Percentiles rank a stretch among this genome's conserved stretches.
phyloP scores from a whole-genome alignment of 2,329 filamentous ascomycete genomes.

The Seiridium unicorne region DNA sequence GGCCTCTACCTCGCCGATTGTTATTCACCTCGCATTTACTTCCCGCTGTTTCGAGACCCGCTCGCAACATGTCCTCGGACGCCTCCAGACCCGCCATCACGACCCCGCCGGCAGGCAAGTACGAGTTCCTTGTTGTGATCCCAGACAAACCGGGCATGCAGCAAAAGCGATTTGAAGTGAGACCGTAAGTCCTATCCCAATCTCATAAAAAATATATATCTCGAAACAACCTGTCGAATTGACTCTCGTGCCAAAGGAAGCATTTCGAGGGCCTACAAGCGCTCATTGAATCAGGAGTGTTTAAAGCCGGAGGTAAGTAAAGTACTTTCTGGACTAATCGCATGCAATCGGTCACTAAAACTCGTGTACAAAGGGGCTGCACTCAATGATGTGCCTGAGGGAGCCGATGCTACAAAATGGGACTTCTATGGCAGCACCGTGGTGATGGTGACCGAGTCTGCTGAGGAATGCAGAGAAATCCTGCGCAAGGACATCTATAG shows the following conservation, averaged over 20 bases:
- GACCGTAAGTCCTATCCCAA: conserved; percentile 43
- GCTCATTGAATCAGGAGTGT: conserved; percentile 50
- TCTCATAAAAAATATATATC: neutral
- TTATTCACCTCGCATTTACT: too few species aligned
- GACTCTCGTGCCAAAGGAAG: conserved; percentile 15
- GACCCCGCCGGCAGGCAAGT: conserved; percentile 12
- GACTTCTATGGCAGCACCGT: conserved; percentile 76
- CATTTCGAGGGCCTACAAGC: conserved; percentile 59
- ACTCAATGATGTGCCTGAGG: conserved; percentile 63
- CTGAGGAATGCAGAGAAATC: conserved; percentile 66
- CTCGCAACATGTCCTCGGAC: conserved; percentile 3
- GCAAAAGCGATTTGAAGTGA: conserved; percentile 61
- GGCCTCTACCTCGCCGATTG: too few species aligned
- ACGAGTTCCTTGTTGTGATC: conserved; percentile 67
- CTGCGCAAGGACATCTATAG: conserved; percentile 74
- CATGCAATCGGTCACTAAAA: neutral
- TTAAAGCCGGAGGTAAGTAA: conserved; percentile 63
- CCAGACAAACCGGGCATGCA: conserved; percentile 62
- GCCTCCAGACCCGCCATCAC: conserved; percentile 8
- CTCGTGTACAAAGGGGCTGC: conserved; percentile 52
- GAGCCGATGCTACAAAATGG: conserved; percentile 54
- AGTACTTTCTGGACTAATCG: neutral
- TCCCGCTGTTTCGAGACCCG: too few species aligned
- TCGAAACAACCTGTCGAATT: too few species aligned
- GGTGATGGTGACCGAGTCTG: conserved; percentile 63